These are phyloP conservation scores for Seiridium cupressi DNA, from an alignment of 2,329 filamentous ascomycete species.

Conservation along the genomic window DNA sequence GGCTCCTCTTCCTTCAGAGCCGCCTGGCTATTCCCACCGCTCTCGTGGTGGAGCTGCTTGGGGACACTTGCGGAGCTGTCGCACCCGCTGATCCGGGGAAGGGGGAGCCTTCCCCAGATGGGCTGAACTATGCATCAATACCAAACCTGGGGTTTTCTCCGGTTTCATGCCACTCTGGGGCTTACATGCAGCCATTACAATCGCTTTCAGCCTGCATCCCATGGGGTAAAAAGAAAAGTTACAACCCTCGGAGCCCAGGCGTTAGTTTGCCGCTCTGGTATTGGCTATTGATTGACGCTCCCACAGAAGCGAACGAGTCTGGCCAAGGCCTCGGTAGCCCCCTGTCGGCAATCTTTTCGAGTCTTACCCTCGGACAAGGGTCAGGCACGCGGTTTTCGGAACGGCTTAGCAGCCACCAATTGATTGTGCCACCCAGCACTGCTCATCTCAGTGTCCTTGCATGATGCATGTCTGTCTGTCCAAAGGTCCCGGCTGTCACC, in stretches of 20 bases:
- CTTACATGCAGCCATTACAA: neutral
- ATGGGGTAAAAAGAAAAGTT: neutral
- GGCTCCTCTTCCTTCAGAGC: neutral
- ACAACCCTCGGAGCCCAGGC: neutral
- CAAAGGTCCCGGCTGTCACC: neutral
- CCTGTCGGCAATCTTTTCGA: neutral
- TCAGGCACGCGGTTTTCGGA: constrained; percentile 5
- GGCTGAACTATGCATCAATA: neutral
- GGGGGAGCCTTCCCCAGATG: neutral
- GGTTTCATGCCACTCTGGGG: neutral
- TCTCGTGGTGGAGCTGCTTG: neutral
- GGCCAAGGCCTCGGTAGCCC: neutral
- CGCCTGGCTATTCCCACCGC: too few species aligned
- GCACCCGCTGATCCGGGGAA: constrained; percentile 9
- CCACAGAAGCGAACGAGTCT: neutral
- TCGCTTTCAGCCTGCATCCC: neutral
- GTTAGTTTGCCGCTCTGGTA: neutral
- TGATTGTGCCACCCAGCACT: neutral
- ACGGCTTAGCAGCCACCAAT: constrained; percentile 3
- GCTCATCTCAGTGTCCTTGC: constrained; percentile 5
- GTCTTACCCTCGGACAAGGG: neutral
- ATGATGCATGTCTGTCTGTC: neutral
- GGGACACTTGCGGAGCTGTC: neutral
- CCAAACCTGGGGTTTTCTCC: neutral
- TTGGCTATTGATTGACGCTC: neutral